Percentiles rank a stretch among this genome's conserved stretches.
Conservation (phyloP, 2,329 filamentous ascomycete genomes). For the Talaromyces albobiverticillius region DNA sequence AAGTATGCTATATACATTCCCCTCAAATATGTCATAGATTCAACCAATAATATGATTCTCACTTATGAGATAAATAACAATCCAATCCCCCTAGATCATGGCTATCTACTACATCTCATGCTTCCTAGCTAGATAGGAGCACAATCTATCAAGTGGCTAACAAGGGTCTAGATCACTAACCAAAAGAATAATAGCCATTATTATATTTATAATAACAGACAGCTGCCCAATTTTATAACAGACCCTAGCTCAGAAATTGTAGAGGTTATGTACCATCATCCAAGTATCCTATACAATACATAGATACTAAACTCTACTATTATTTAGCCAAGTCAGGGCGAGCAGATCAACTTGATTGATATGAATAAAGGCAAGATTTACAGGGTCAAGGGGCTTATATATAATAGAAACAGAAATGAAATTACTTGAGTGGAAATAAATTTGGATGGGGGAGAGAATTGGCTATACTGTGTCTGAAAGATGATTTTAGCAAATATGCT, state of each 20-base stretch:
- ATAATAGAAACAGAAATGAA: constrained; percentile 50
- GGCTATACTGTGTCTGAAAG: constrained; percentile 49
- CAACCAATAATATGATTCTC: constrained; percentile 48
- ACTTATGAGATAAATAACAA: constrained; percentile 43
- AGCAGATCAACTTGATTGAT: constrained; percentile 40
- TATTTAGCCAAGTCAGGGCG: constrained; percentile 45
- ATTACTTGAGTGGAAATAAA: constrained; percentile 51
- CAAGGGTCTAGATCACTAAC: constrained; percentile 39
- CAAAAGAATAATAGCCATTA: constrained; percentile 43
- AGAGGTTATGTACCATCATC: constrained; percentile 47
- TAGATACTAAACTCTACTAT: constrained; percentile 52
- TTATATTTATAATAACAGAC: constrained; percentile 52
- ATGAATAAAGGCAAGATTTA: constrained; percentile 41
- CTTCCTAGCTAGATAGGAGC: constrained; percentile 44
- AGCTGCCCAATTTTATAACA: constrained; percentile 48
- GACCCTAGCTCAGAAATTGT: constrained; percentile 51
- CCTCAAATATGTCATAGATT: constrained; percentile 48
- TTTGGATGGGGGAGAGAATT: constrained; percentile 47
- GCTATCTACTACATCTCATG: constrained; percentile 42
- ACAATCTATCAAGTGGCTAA: constrained; percentile 43
- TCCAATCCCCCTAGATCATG: constrained; percentile 42
- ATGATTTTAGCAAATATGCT: constrained; percentile 24
- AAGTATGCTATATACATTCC: constrained; percentile 49
- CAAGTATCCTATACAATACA: constrained; percentile 48
- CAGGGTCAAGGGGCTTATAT: constrained; percentile 48